These are phyloP conservation scores for Aspergillus felis DNA, from an alignment of 2,329 filamentous ascomycete species.

Conservation along the genomic window DNA sequence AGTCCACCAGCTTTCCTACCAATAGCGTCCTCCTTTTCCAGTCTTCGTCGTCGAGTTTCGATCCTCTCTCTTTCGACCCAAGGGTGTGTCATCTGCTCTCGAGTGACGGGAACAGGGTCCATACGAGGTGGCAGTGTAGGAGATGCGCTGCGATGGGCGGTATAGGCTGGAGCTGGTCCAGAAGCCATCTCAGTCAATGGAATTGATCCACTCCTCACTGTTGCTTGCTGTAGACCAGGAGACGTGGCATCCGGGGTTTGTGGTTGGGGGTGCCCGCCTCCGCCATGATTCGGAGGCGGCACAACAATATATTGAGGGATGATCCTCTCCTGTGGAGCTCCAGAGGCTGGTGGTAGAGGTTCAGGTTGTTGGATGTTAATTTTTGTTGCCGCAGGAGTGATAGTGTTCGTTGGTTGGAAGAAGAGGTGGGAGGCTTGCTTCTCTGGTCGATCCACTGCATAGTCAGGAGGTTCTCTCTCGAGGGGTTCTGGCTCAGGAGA, in stretches of 20 bases:
- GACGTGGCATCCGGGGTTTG: constrained; percentile 60
- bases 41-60: constrained; percentile 52
- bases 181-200: constrained; percentile 56
- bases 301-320: constrained; percentile 52
- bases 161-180: constrained; percentile 31
- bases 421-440: constrained; percentile 10
- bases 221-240: constrained; percentile 58
- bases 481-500: neutral
- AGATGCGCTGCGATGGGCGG: constrained; percentile 25
- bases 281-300: constrained; percentile 52
- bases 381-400: constrained; percentile 11
- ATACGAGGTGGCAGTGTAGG: constrained; percentile 23
- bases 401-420: constrained; percentile 3
- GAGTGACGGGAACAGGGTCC: constrained; percentile 20
- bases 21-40: constrained; percentile 64
- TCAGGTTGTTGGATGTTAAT: constrained; percentile 18
- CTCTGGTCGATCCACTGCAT: neutral
- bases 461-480: neutral
- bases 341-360: constrained; percentile 52
- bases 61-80: constrained; percentile 29
- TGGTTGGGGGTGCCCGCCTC: constrained; percentile 29
- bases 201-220: constrained; percentile 60
- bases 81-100: constrained; percentile 20
- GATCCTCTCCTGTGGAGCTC: constrained; percentile 39
- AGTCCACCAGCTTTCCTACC: constrained; percentile 56